Percentiles rank a stretch among this genome's conserved stretches.
Evolutionary conservation across 768 basidiomycete species (phyloP).

Genomic region (Porpolomopsis calyptriformis): DNA sequence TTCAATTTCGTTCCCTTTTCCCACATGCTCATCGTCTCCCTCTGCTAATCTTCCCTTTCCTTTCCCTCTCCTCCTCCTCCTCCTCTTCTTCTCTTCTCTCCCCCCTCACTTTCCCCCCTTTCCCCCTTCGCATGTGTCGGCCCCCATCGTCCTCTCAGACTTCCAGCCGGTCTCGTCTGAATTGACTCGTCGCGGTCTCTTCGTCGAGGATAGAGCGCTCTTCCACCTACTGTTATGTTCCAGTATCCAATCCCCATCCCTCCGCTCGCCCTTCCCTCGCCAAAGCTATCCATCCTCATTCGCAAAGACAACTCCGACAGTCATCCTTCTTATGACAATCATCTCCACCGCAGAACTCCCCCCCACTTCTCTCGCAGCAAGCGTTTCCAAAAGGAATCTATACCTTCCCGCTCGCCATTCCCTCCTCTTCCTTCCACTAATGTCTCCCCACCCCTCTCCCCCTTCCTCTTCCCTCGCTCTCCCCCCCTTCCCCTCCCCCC

Average conservation of each 20-base stretch:
- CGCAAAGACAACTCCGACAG: too few relatives aligned
- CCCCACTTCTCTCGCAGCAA: conserved; percentile 30
- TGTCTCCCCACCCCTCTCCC: conserved; percentile 14
- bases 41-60: conserved; percentile 10
- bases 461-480: neutral
- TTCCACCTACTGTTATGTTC: conserved; percentile 40
- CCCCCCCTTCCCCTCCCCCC: neutral
- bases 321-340: too few relatives aligned
- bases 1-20: too few relatives aligned
- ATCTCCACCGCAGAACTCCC: too few relatives aligned
- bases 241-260: conserved; percentile 41
- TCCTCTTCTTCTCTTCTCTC: neutral
- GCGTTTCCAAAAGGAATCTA: conserved; percentile 30
- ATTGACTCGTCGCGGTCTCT: conserved; percentile 22
- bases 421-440: conserved; percentile 22
- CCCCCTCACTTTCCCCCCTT: conserved; percentile 6
- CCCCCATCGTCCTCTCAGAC: conserved; percentile 28
- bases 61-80: conserved; percentile 7
- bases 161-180: conserved; percentile 54
- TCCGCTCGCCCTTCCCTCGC: too few relatives aligned
- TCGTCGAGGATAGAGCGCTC: conserved; percentile 22
- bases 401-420: conserved; percentile 18
- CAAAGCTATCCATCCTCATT: too few relatives aligned
- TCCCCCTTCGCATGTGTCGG: conserved; percentile 5
- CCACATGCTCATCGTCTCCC: too few relatives aligned